These are phyloP conservation scores for Acanthamoeba quina DNA, from an alignment of 208 protist species.

Conservation along the genomic window DNA sequence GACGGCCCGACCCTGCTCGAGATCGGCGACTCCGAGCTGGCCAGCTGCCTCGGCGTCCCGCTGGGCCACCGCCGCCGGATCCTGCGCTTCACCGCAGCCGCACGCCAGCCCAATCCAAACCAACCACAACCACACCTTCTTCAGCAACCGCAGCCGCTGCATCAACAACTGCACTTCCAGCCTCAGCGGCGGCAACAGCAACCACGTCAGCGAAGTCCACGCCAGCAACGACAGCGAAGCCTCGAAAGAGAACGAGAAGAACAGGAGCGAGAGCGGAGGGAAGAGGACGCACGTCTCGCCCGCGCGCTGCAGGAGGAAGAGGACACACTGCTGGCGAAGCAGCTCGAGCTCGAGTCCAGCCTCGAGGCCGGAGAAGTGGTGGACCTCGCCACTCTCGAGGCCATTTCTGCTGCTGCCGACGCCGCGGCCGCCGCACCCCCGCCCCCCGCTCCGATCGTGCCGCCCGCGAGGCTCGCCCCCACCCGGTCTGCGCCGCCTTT, in stretches of 20 bases:
- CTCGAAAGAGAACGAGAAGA: neutral
- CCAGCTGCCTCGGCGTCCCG: neutral
- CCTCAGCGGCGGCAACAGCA: neutral
- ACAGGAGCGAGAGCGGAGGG: neutral
- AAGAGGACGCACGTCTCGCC: neutral
- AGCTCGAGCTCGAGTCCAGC: neutral
- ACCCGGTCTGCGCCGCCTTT: neutral
- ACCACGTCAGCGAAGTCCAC: neutral
- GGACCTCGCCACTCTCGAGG: neutral
- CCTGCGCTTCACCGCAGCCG: neutral
- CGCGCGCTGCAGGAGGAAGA: neutral
- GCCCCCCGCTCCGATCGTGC: too few relatives aligned
- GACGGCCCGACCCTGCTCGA: neutral
- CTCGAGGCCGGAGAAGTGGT: neutral
- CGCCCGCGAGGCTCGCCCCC: too few relatives aligned
- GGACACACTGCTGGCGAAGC: neutral
- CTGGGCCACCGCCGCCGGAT: conserved; percentile 1
- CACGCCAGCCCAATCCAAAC: neutral
- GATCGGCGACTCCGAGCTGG: neutral
- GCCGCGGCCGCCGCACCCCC: neutral
- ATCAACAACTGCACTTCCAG: neutral
- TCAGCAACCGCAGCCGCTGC: neutral
- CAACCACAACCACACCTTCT: neutral
- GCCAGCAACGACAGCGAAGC: neutral
- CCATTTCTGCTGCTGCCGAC: neutral